These are phyloP conservation scores for Irpex sp. DNA, from an alignment of 1,284 basidiomycete species.

Conservation along the genomic window DNA sequence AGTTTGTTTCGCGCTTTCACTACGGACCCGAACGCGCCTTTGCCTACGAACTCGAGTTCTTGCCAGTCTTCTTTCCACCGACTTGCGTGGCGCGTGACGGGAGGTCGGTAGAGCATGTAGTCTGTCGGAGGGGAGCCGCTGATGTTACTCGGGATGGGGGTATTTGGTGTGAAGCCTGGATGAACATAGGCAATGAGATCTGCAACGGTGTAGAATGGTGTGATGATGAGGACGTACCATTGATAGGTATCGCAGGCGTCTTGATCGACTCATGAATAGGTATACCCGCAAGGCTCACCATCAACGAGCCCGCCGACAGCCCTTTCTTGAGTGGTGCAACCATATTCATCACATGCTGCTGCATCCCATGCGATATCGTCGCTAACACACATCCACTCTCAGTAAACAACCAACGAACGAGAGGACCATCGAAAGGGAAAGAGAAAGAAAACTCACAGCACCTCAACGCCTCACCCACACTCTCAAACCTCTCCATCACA, in stretches of 20 bases:
- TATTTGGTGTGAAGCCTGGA: not conserved
- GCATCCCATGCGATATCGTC: slow-evolving; percentile 44
- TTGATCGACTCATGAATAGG: slow-evolving; percentile 20
- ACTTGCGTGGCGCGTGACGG: slow-evolving; percentile 51
- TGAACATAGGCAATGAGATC: not conserved
- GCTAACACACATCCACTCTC: slow-evolving; percentile 31
- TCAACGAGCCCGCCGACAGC: slow-evolving; percentile 36
- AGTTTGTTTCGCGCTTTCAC: slow-evolving; percentile 91
- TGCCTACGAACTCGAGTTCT: slow-evolving; percentile 77
- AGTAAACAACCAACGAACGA: not conserved
- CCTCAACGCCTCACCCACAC: slow-evolving; percentile 30
- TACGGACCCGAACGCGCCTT: slow-evolving; percentile 91
- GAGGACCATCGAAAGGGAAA: not conserved
- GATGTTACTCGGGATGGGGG: not conserved
- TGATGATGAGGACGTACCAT: slow-evolving; percentile 20
- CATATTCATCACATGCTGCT: slow-evolving; percentile 53
- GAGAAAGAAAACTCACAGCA: slow-evolving; percentile 17
- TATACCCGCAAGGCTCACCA: slow-evolving; percentile 32
- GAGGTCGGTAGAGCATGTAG: slow-evolving; percentile 38
- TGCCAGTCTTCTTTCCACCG: slow-evolving; percentile 87
- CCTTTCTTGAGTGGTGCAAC: slow-evolving; percentile 52
- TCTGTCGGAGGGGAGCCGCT: slow-evolving; percentile 58
- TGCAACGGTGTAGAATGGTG: not conserved
- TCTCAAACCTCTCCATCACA: slow-evolving; percentile 45
- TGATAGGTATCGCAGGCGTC: slow-evolving; percentile 31